Evolutionary conservation across 1,284 basidiomycete species (phyloP).

Genomic region (Ceratobasidium sp.): DNA sequence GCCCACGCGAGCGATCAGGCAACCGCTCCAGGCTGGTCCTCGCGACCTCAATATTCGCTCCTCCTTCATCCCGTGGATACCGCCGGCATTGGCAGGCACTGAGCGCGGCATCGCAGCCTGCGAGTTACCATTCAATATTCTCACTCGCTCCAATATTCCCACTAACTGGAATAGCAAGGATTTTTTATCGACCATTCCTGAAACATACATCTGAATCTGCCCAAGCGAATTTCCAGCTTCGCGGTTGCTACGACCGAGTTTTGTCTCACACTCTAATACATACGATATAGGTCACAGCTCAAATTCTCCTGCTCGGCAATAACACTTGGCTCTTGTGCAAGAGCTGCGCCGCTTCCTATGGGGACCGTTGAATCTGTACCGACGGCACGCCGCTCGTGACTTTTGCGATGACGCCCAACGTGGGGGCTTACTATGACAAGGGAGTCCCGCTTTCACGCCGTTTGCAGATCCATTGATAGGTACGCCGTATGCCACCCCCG

Average conservation of each 20-base stretch:
- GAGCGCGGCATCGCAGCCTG: background rate
- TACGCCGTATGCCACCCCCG: too few species aligned
- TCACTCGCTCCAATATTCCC: too few species aligned
- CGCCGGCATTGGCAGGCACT: conserved; percentile 42
- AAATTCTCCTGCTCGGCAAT: conserved; percentile 14
- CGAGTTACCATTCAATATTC: background rate
- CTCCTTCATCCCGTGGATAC: conserved; percentile 28
- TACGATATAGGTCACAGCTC: background rate
- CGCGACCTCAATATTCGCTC: conserved; percentile 11
- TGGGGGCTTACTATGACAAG: background rate
- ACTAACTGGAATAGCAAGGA: too few species aligned
- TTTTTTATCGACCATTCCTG: too few species aligned
- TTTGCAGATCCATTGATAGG: background rate
- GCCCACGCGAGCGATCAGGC: background rate
- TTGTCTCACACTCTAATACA: too few species aligned
- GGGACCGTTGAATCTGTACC: too few species aligned
- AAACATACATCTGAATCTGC: background rate
- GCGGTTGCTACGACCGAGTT: background rate
- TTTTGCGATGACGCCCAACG: background rate
- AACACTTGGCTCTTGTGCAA: background rate
- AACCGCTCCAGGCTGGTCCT: background rate
- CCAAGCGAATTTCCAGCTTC: background rate
- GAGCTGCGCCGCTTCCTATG: too few species aligned
- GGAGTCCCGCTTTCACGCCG: background rate
- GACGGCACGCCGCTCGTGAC: background rate